Evolutionary conservation across 2,329 filamentous ascomycete species (phyloP).

Genomic region (Penicillium sp.): DNA sequence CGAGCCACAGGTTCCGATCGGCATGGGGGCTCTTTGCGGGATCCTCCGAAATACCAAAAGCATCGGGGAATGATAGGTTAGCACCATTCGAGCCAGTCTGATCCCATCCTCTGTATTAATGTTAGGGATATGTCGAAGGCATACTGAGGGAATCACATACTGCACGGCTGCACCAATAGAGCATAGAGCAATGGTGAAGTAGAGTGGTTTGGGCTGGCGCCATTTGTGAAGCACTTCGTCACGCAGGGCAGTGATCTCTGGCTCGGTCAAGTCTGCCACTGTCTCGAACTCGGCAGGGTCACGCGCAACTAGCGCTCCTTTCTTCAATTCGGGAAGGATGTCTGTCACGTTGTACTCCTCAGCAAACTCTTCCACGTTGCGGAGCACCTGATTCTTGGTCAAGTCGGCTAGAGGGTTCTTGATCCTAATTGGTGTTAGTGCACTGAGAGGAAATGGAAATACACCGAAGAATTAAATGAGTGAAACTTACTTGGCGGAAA

Average conservation of each 20-base stretch:
- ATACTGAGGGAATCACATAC: slow-evolving; percentile 21
- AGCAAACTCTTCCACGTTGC: slow-evolving; percentile 39
- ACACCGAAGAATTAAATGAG: background rate
- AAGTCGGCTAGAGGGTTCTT: slow-evolving; percentile 41
- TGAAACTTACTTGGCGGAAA: slow-evolving; percentile 19
- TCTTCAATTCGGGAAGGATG: slow-evolving; percentile 36
- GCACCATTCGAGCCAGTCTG: slow-evolving; percentile 35
- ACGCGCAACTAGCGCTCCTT: slow-evolving; percentile 44
- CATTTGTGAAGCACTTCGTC: slow-evolving; percentile 44
- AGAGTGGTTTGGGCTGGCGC: slow-evolving; percentile 42
- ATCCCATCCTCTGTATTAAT: slow-evolving; percentile 24
- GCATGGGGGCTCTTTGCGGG: slow-evolving; percentile 26
- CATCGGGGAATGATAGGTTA: slow-evolving; percentile 44
- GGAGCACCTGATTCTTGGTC: slow-evolving; percentile 30
- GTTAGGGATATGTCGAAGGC: background rate
- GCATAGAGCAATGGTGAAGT: slow-evolving; percentile 46
- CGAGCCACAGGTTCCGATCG: slow-evolving; percentile 47
- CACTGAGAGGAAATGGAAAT: background rate
- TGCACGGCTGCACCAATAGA: slow-evolving; percentile 48
- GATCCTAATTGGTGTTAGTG: slow-evolving; percentile 28
- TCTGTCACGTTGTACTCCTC: slow-evolving; percentile 36
- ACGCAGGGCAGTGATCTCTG: slow-evolving; percentile 38
- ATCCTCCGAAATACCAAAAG: slow-evolving; percentile 34
- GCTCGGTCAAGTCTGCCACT: slow-evolving; percentile 37
- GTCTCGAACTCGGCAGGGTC: slow-evolving; percentile 41